Conservation (phyloP, 768 basidiomycete species). For the Pleurotus salmoneostramineus region DNA sequence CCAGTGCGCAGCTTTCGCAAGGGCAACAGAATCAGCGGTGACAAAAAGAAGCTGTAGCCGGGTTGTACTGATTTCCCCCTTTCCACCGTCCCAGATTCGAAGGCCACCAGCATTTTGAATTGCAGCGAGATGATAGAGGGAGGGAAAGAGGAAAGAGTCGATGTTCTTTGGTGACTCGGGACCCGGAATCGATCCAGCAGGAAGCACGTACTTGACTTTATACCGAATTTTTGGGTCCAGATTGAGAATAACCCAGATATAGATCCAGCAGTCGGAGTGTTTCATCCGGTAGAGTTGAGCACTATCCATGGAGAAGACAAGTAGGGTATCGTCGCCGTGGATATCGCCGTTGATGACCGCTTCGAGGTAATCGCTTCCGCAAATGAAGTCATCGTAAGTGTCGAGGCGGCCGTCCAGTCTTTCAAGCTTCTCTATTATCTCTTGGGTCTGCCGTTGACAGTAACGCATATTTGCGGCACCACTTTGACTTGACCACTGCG, state of each 20-base stretch:
- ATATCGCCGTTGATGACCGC: slow-evolving; percentile 16
- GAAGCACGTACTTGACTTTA: slow-evolving; percentile 20
- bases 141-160: slow-evolving; percentile 29
- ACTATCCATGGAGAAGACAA: slow-evolving; percentile 34
- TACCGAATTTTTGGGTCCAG: slow-evolving; percentile 18
- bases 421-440: slow-evolving; percentile 2
- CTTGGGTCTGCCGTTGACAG: slow-evolving; percentile 11
- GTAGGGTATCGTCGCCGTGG: slow-evolving; percentile 23
- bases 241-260: slow-evolving; percentile 34
- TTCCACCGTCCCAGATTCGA: slow-evolving; percentile 24
- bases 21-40: slow-evolving; percentile 30
- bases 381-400: slow-evolving; percentile 21
- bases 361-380: slow-evolving; percentile 22
- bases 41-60: slow-evolving; percentile 17
- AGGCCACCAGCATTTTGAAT: slow-evolving; percentile 24
- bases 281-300: slow-evolving; percentile 40
- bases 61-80: slow-evolving; percentile 11
- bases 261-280: slow-evolving; percentile 38
- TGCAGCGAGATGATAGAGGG: slow-evolving; percentile 26
- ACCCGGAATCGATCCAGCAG: slow-evolving; percentile 18
- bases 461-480: slow-evolving; percentile 20
- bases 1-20: slow-evolving; percentile 25
- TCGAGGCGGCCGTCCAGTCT: slow-evolving; percentile 3
- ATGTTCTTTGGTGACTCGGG: slow-evolving; percentile 27
- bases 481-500: slow-evolving; percentile 16